phyloP scores from a whole-genome alignment of 2,329 filamentous ascomycete genomes.

The Cladophialophora exuberans region DNA sequence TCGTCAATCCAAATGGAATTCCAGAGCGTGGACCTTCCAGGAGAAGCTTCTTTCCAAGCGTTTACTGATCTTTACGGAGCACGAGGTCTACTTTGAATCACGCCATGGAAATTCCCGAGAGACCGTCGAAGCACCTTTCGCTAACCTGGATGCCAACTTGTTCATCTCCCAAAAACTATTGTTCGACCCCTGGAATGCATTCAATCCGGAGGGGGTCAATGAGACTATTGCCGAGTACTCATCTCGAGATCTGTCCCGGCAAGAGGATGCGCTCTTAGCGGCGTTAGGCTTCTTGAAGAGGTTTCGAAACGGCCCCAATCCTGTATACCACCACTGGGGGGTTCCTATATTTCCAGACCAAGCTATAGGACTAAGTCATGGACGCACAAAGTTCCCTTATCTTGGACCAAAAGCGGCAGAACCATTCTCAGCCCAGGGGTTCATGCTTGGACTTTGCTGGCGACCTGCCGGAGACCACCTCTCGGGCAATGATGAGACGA shows the following conservation, averaged over 20 bases:
- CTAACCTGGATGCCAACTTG: background rate
- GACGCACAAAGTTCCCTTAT: background rate
- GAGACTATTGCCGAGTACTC: background rate
- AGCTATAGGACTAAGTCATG: constrained; percentile 5
- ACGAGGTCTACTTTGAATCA: constrained; percentile 37
- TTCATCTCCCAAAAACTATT: constrained; percentile 6
- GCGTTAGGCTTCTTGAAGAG: background rate
- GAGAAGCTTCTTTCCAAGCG: constrained; percentile 38
- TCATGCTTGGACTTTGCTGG: background rate
- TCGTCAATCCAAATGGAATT: constrained; percentile 2
- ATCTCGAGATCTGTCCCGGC: background rate
- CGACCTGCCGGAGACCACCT: background rate
- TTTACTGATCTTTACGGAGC: constrained; percentile 39
- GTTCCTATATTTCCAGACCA: constrained; percentile 10
- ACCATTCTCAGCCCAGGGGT: background rate
- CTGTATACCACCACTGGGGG: constrained; percentile 6
- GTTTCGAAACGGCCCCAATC: constrained; percentile 6
- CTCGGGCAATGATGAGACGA: background rate
- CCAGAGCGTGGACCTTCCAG: constrained; percentile 41
- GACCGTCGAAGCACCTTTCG: constrained; percentile 5
- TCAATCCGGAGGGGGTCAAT: background rate
- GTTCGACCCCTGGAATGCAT: background rate
- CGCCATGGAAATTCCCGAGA: background rate
- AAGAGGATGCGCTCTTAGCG: background rate
- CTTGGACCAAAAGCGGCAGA: background rate